phyloP scores from a whole-genome alignment of 352 stramenopile genomes.

The Globisporangium cystogenes region DNA sequence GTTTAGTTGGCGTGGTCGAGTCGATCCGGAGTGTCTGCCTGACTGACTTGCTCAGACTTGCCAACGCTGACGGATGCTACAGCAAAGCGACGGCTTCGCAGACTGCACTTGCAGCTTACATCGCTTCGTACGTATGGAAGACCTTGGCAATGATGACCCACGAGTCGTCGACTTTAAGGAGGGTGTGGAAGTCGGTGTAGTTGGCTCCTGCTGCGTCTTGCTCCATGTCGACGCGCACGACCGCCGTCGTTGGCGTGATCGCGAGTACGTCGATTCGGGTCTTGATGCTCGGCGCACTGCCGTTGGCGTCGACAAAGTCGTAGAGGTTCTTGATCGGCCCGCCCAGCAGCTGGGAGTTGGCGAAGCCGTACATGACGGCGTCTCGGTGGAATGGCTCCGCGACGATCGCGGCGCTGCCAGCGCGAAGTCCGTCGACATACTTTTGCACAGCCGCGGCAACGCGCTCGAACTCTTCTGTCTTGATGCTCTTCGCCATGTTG shows the following conservation, averaged over 20 bases:
- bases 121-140: too few relatives aligned
- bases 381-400: conserved; percentile 2
- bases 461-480: neutral
- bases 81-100: too few relatives aligned
- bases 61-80: too few relatives aligned
- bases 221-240: conserved; percentile 9
- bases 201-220: neutral
- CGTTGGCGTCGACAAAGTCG: conserved; percentile 2
- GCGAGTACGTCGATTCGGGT: conserved; percentile 4
- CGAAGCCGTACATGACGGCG: conserved; percentile 4
- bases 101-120: too few relatives aligned
- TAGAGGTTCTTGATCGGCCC: conserved; percentile 6
- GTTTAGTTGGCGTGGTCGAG: too few relatives aligned
- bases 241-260: conserved; percentile 5
- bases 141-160: too few relatives aligned
- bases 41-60: too few relatives aligned
- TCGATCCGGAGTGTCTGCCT: too few relatives aligned
- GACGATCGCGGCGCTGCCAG: neutral
- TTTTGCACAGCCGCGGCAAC: neutral
- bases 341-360: neutral
- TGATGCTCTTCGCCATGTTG: conserved; percentile 8
- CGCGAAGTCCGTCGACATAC: conserved; percentile 6
- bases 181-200: too few relatives aligned
- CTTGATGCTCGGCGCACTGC: neutral
- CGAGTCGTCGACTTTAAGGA: too few relatives aligned